Conservation (phyloP, 1,284 basidiomycete species). For the Ceratobasidium sp. region DNA sequence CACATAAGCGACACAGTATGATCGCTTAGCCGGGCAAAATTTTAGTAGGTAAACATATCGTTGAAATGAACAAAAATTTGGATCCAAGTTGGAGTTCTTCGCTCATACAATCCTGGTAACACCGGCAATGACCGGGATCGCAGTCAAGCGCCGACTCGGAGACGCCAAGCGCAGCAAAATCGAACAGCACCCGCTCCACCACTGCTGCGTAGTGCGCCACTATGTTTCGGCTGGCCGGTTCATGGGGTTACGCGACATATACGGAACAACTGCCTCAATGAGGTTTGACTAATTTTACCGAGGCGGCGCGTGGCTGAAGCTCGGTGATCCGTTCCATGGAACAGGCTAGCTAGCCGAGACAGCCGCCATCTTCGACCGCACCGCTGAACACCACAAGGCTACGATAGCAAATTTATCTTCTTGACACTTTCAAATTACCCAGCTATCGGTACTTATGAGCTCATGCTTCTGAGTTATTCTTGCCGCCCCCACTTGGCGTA, state of each 20-base stretch:
- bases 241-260: background rate
- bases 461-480: conserved; percentile 32
- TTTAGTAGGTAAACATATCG: background rate
- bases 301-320: conserved; percentile 3
- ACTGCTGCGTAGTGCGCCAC: background rate
- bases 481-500: conserved; percentile 13
- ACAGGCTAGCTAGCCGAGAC: conserved; percentile 37
- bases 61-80: conserved; percentile 18
- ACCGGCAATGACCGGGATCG: background rate
- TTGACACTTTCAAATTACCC: conserved; percentile 2
- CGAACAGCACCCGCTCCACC: background rate
- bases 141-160: background rate
- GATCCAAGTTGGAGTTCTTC: background rate
- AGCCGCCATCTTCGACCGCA: conserved; percentile 29
- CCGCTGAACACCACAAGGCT: conserved; percentile 11
- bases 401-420: conserved; percentile 38
- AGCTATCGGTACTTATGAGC: conserved; percentile 33
- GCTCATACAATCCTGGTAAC: background rate
- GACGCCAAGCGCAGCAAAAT: background rate
- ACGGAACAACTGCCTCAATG: background rate
- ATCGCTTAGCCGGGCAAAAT: conserved; percentile 7
- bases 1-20: background rate
- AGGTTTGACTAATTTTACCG: background rate
- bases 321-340: conserved; percentile 14
- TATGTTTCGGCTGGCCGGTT: conserved; percentile 4